Evolutionary conservation across 805 yeast species (phyloP).

Genomic region (Lachancea waltii): DNA sequence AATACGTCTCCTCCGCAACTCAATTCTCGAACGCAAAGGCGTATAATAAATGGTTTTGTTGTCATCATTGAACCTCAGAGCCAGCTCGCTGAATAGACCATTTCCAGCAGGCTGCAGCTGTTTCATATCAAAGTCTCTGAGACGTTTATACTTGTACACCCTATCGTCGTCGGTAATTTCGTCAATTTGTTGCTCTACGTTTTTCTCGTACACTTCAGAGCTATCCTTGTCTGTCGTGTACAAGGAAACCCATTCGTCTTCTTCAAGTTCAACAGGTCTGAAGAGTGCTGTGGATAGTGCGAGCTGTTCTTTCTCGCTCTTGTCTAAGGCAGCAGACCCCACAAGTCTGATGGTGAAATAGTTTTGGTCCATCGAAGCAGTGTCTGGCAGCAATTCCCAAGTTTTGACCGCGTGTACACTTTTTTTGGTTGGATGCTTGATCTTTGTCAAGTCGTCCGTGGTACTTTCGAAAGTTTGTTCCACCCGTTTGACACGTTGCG

Average conservation of each 20-base stretch:
- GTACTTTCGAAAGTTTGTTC: constrained; percentile 73
- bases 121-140: constrained; percentile 76
- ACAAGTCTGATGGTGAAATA: constrained; percentile 58
- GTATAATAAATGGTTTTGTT: constrained; percentile 62
- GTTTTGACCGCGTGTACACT: constrained; percentile 65
- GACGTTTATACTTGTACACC: constrained; percentile 52
- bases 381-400: constrained; percentile 84
- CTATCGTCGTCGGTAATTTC: constrained; percentile 40
- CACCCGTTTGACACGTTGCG: constrained; percentile 37
- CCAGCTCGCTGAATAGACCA: constrained; percentile 45
- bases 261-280: constrained; percentile 62
- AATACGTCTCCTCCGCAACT: constrained; percentile 79
- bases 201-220: constrained; percentile 35
- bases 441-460: constrained; percentile 37
- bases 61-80: constrained; percentile 51
- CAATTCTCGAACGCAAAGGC: constrained; percentile 71
- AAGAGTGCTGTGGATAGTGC: constrained; percentile 56
- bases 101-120: constrained; percentile 33
- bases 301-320: constrained; percentile 31
- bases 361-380: constrained; percentile 79
- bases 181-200: constrained; percentile 34
- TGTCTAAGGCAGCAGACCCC: constrained; percentile 42
- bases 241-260: constrained; percentile 72
- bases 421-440: constrained; percentile 76
- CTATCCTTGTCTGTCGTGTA: constrained; percentile 46